These are phyloP conservation scores for Pythium sp. DNA, from an alignment of 352 stramenopile species.

Conservation along the genomic window DNA sequence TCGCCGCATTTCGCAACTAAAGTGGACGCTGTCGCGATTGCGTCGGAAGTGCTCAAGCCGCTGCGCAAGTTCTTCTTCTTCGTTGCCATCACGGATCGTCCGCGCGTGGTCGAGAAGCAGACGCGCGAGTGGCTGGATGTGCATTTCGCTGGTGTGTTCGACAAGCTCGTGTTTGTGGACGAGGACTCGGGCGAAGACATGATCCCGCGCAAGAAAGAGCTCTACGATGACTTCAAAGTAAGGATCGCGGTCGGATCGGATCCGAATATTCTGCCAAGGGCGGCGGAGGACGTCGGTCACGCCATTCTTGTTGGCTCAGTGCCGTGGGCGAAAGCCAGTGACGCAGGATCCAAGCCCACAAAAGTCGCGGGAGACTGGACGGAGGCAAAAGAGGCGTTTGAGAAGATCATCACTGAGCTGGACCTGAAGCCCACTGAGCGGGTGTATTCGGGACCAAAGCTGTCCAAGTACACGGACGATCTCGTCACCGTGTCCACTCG, in stretches of 20 bases:
- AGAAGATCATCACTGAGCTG: constrained; percentile 43
- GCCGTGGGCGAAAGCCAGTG: constrained; percentile 34
- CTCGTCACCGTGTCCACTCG: constrained; percentile 65
- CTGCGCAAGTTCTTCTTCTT: constrained; percentile 66
- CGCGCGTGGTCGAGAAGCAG: constrained; percentile 55
- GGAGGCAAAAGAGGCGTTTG: constrained; percentile 30
- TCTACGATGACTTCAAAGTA: constrained; percentile 62
- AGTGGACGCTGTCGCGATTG: constrained; percentile 29
- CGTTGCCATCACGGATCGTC: constrained; percentile 55
- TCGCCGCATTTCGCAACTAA: constrained; percentile 43
- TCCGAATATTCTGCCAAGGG: constrained; percentile 23
- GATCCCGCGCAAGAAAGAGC: constrained; percentile 50
- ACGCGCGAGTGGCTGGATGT: constrained; percentile 74
- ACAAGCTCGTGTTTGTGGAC: constrained; percentile 74
- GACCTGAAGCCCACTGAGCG: constrained; percentile 43
- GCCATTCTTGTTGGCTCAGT: constrained; percentile 47
- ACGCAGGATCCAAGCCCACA: background rate
- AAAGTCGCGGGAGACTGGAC: constrained; percentile 13
- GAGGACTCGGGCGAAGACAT: constrained; percentile 34
- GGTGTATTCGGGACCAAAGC: constrained; percentile 46
- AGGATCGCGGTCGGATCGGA: constrained; percentile 57
- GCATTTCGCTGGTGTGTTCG: constrained; percentile 61
- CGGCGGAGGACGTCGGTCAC: constrained; percentile 26
- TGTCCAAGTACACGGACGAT: constrained; percentile 68
- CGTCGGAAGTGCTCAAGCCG: constrained; percentile 42